Evolutionary conservation across 495 filamentous ascomycete genomes (phyloP), one percentile per base, ranked within the genome.

Genomic region (Tuber brumale): DNA sequence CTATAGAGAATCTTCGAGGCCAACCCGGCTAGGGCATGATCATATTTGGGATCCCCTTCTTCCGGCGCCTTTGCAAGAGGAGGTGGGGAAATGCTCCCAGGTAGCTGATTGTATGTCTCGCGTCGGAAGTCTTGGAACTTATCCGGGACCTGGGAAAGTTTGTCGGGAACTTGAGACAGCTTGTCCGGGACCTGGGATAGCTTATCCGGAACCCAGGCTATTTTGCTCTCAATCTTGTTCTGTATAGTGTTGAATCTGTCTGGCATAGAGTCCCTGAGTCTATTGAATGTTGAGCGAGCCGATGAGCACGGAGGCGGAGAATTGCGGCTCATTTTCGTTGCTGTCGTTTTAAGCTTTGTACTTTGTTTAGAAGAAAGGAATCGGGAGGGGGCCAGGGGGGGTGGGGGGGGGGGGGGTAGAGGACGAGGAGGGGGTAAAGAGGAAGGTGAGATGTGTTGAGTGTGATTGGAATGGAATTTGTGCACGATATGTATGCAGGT

Each of bases 1-100:
- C 84, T 85, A 75, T 87, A 89, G 66, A 89, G 83, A 75, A 89
- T 88, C 70, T 82, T 83, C 8, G 83, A 79, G 9, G 86, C 87
- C 27, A 85, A 75, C 31, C 77, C 75, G 23, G 86, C 86, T 31
- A 87, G 85, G 31, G 70, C 51, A 0, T 74, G 75, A 31, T 86
- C 85, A 77, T 86, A 87, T 39, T 85, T 85, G 31, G 80, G 76
- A 71, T 82, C 81, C 8, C 73, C 72, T 4, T 72, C 46, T 12
- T 57, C 72, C 23, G 81, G 80, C 16, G 77, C 80, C 18, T 75
- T 71, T 21, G 73, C 51, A 18, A 76, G 44, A 19, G 72, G 70
- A 43, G 72, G n/a, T 14, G 46, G 71, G 74, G 71, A 23, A 70
- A 48, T 72, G 74, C 66, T 41, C 57, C 23, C 14, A 69, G 46